Conservation (phyloP, 306 rosid genomes). For the Benincasa hispida region DNA sequence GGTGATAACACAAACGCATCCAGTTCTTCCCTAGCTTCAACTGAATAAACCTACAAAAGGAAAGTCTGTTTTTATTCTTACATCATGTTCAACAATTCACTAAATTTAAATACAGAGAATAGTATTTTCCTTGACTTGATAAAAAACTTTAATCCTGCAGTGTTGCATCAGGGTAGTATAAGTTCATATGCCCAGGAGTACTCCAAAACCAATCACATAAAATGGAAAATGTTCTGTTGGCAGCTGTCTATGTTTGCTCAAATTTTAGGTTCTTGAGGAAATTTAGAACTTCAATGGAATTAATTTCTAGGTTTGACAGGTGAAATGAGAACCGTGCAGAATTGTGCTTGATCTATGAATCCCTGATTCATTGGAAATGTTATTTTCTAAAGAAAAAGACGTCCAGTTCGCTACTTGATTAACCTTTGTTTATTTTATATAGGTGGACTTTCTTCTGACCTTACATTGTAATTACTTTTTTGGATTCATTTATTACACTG, state of each 20-base stretch:
- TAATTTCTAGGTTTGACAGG: neutral
- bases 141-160: neutral
- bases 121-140: neutral
- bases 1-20: slow-evolving; percentile 54
- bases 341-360: neutral
- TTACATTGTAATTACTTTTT: neutral
- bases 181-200: neutral
- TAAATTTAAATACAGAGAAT: neutral
- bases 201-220: neutral
- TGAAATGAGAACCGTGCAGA: neutral
- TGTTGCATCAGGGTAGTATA: neutral
- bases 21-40: slow-evolving; percentile 41
- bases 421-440: neutral
- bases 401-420: neutral
- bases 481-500: neutral
- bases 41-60: slow-evolving; percentile 55
- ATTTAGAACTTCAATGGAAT: neutral
- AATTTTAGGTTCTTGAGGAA: neutral
- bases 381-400: neutral
- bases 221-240: neutral
- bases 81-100: neutral
- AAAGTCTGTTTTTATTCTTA: neutral
- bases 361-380: neutral
- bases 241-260: neutral
- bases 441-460: neutral